A percentile compares a stretch with the other conserved stretches of the same genome.
Conservation (phyloP, 176 grass and related monocot genomes). For the Aegilops speltoides region DNA sequence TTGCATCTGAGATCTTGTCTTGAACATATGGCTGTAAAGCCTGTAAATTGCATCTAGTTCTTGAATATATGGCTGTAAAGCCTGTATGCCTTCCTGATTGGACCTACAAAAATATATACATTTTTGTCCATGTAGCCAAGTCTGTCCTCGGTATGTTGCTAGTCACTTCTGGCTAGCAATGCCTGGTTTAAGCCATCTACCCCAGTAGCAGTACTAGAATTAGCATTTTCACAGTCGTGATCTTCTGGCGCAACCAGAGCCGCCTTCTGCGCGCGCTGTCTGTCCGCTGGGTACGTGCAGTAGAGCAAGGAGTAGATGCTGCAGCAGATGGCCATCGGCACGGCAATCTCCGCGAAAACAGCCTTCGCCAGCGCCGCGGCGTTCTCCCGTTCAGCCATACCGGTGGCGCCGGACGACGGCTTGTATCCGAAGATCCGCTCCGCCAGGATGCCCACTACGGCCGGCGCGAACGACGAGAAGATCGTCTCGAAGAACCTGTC, state of each 20-base stretch:
- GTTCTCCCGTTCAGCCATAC: constrained; percentile 48
- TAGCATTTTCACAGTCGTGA: neutral
- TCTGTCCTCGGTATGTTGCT: neutral
- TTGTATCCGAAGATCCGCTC: constrained; percentile 51
- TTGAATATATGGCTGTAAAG: too few relatives aligned
- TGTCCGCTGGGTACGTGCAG: constrained; percentile 54
- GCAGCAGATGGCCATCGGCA: constrained; percentile 41
- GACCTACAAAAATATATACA: neutral
- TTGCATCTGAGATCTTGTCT: neutral
- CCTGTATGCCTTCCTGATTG: neutral
- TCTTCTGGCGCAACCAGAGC: neutral
- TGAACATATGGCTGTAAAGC: neutral
- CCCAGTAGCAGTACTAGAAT: neutral
- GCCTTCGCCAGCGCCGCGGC: constrained; percentile 62
- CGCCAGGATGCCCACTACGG: constrained; percentile 54
- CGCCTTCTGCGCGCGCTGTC: constrained; percentile 31
- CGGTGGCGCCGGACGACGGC: constrained; percentile 14
- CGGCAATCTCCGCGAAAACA: constrained; percentile 40
- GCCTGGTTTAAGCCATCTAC: constrained; percentile 1
- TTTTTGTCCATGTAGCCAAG: too few relatives aligned
- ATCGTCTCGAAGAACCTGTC: constrained; percentile 61
- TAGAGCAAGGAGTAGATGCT: constrained; percentile 45
- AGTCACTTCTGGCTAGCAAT: neutral
- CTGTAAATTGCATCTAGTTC: neutral
- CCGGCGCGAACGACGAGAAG: constrained; percentile 55